A percentile compares a stretch with the other conserved stretches of the same genome.
These are phyloP conservation scores for Neofusicoccum umdonicola DNA, from an alignment of 2,329 filamentous ascomycete genomes.

Conservation along the genomic window DNA sequence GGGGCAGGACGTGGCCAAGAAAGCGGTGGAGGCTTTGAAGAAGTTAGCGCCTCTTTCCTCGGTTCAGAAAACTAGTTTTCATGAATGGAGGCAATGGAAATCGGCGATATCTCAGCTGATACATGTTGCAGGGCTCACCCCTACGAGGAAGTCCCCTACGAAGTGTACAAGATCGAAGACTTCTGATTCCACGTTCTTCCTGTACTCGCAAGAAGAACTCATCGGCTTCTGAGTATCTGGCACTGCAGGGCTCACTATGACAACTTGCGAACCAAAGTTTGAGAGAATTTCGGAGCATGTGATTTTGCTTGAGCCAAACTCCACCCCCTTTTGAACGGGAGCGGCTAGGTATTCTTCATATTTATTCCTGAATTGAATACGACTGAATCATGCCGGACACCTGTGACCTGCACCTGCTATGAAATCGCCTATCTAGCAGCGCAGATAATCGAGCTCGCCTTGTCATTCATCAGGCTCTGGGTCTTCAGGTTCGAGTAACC, in stretches of 20 bases:
- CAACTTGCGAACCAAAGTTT: too few species aligned
- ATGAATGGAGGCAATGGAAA: too few species aligned
- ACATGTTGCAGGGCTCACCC: constrained; percentile 39
- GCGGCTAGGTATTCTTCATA: background rate
- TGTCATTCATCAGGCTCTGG: background rate
- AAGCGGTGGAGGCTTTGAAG: constrained; percentile 64
- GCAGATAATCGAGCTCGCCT: background rate
- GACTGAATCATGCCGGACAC: background rate
- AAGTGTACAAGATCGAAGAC: constrained; percentile 47
- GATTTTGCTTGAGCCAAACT: background rate
- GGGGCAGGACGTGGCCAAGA: constrained; percentile 55
- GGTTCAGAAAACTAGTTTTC: background rate
- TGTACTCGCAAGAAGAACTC: too few species aligned
- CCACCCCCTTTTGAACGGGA: background rate
- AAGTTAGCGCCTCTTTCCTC: constrained; percentile 46
- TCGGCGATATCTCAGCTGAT: constrained; percentile 11
- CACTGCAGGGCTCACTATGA: too few species aligned
- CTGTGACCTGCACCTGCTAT: background rate
- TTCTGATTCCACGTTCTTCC: constrained; percentile 26
- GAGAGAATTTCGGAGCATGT: background rate
- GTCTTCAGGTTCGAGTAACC: constrained; percentile 1
- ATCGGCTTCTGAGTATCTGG: too few species aligned
- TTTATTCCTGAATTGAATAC: background rate
- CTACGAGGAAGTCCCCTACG: constrained; percentile 47
- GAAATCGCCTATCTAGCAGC: background rate